phyloP scores from a whole-genome alignment of 345 rosid species.

The Trapa bicornis region DNA sequence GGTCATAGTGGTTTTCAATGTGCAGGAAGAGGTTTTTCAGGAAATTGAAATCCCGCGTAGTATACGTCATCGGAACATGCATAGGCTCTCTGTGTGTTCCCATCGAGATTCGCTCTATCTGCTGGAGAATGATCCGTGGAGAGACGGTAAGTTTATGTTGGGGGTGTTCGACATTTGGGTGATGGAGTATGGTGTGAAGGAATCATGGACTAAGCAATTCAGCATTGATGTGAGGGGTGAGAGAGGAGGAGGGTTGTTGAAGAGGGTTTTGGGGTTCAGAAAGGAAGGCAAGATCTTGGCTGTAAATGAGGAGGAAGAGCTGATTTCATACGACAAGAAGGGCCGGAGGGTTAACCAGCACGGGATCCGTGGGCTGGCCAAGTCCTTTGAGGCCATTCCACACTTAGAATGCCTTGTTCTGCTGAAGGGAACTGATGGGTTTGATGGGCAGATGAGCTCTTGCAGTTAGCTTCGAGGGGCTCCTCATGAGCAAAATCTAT shows the following conservation, averaged over 20 bases:
- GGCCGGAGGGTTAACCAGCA: slow-evolving; percentile 2
- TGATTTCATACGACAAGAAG: slow-evolving; percentile 11
- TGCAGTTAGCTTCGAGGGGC: background rate
- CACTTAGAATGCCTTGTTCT: slow-evolving; percentile 20
- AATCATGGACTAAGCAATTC: slow-evolving; percentile 19
- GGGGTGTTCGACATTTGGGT: slow-evolving; percentile 22
- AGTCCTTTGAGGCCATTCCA: slow-evolving; percentile 13
- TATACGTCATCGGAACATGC: background rate
- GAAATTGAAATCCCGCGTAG: slow-evolving; percentile 20
- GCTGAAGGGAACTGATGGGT: background rate
- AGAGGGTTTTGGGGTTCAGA: slow-evolving; percentile 15
- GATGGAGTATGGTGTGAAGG: slow-evolving; percentile 11
- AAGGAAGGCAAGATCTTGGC: slow-evolving; percentile 16
- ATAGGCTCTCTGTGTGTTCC: slow-evolving; percentile 12
- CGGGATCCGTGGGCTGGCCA: slow-evolving; percentile 13
- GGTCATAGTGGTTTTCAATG: slow-evolving; percentile 11
- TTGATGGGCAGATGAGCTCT: background rate
- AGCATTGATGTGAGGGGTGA: slow-evolving; percentile 5
- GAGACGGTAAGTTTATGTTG: background rate
- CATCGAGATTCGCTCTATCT: slow-evolving; percentile 10
- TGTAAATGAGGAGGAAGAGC: slow-evolving; percentile 10
- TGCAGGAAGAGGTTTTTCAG: slow-evolving; percentile 15
- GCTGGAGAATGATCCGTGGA: slow-evolving; percentile 12
- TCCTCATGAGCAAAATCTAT: background rate
- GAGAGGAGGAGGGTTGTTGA: slow-evolving; percentile 2